Evolutionary conservation across 1,284 basidiomycete species (phyloP).

Genomic region (Cerioporus squamosus): DNA sequence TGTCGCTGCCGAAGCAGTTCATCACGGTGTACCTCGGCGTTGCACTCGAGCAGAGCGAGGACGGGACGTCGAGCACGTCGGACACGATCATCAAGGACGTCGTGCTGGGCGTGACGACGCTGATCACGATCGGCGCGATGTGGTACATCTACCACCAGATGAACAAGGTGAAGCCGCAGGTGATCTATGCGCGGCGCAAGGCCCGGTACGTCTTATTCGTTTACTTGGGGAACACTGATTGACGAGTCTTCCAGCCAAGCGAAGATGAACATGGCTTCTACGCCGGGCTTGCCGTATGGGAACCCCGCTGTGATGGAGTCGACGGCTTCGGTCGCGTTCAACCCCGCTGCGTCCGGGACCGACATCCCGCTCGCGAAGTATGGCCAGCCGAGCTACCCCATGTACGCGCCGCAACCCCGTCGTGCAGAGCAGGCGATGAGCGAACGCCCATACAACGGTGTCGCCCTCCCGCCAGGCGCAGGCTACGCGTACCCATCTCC

Average conservation of each 20-base stretch:
- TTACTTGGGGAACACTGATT: too few relatives aligned
- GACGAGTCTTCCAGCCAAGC: too few relatives aligned
- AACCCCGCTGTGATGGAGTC: slow-evolving; percentile 29
- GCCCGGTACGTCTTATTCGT: too few relatives aligned
- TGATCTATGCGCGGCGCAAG: slow-evolving; percentile 72
- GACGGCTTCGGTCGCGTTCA: slow-evolving; percentile 38
- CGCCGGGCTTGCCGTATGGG: slow-evolving; percentile 36
- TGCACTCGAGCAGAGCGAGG: slow-evolving; percentile 43
- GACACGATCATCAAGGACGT: slow-evolving; percentile 66
- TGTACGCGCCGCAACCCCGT: slow-evolving; percentile 42
- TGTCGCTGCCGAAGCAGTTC: slow-evolving; percentile 82
- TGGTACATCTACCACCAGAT: slow-evolving; percentile 85
- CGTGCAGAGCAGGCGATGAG: slow-evolving; percentile 26
- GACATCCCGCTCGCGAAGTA: slow-evolving; percentile 45
- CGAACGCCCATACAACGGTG: slow-evolving; percentile 1
- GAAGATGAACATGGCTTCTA: slow-evolving; percentile 43
- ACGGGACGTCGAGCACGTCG: slow-evolving; percentile 43
- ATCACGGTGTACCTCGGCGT: slow-evolving; percentile 79
- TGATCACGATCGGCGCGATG: slow-evolving; percentile 80
- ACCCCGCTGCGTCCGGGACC: slow-evolving; percentile 42
- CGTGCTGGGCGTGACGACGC: slow-evolving; percentile 63
- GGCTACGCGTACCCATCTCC: slow-evolving; percentile 17
- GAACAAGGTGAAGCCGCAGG: slow-evolving; percentile 71
- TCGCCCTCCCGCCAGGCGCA: slow-evolving; percentile 18
- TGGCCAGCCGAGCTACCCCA: slow-evolving; percentile 30